Evolutionary conservation across 108 stramenopile species (phyloP).

Genomic region (Cyclotella kingstonii): DNA sequence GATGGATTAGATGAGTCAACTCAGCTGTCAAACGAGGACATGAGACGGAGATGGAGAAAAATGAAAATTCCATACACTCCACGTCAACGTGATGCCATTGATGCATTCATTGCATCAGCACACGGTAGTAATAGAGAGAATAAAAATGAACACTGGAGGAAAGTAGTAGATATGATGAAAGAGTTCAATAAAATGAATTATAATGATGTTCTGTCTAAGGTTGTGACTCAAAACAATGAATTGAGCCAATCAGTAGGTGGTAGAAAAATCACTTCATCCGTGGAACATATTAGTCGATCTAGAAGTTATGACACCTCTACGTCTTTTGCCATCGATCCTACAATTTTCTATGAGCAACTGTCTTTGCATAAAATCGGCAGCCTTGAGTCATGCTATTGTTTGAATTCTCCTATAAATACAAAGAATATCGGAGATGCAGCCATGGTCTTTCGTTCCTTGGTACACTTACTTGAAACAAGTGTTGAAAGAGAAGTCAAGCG

Average conservation of each 20-base stretch:
- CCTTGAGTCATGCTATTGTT: background rate
- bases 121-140: background rate
- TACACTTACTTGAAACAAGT: constrained; percentile 17
- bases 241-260: too few relatives aligned
- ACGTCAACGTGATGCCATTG: constrained; percentile 11
- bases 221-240: background rate
- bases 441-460: constrained; percentile 32
- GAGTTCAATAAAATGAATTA: constrained; percentile 9
- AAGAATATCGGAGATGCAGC: constrained; percentile 34
- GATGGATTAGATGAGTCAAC: background rate
- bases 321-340: constrained; percentile 34
- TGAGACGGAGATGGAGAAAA: background rate
- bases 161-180: constrained; percentile 20
- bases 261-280: too few relatives aligned
- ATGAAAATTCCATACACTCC: constrained; percentile 5
- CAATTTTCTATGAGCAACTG: constrained; percentile 25
- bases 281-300: too few relatives aligned
- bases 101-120: constrained; percentile 12
- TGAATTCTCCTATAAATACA: constrained; percentile 12
- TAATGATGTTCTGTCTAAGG: background rate
- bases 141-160: constrained; percentile 10
- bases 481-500: constrained; percentile 15
- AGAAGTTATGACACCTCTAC: too few relatives aligned
- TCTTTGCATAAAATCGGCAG: background rate
- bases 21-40: constrained; percentile 1